Evolutionary conservation across 2,329 filamentous ascomycete species (phyloP), one percentile per base, ranked within the genome.

Genomic region (Aurifilum marmelostoma): DNA sequence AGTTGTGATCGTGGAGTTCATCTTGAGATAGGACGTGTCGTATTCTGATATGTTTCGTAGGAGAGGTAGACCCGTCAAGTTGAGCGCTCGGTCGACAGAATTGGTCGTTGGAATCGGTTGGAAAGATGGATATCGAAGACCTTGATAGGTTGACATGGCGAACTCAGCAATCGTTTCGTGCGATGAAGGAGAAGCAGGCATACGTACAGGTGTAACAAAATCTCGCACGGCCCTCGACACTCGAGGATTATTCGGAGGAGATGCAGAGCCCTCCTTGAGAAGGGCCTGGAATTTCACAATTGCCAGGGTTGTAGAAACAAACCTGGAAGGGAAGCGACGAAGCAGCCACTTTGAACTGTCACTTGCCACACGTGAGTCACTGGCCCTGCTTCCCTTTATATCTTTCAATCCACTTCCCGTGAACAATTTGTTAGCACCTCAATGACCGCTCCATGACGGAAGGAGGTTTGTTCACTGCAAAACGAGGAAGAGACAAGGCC

Each of bases 201-300:
- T 21, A 62, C 59, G 59, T 41, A 62, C 59, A 62, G 6, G 59
- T 62, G 59, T 62, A 43, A 62, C 59, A n/a, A 37, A 16, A 27
- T 9, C 5, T 62, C 32, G 18, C n/a, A 41, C n/a, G 12, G 34
- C 27, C 8, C 11, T 27, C 24, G 56, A 60, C 2, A 41, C 21
- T 43, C n/a, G 34, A 24, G n/a, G 37, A 27, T 24, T 18, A 1
- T 14, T 32, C 39, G 58, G 27, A 27, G 14, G 24, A 54, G 24
- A 8, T 27, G n/a, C 12, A 54, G n/a, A 24, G n/a, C n/a, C 12
- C 12, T 5, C 5, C 32, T 56, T 16, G 14, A 24, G n/a, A 21
- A 14, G 7, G 12, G 7, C 52, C 8, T 56, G 24, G 52, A 14
- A 2, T 29, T 56, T 32, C 24, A 29, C 24, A 56, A 16, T 16